Evolutionary conservation across 176 grass and related monocot genomes (phyloP).

Genomic region (Juncus inflexus): DNA sequence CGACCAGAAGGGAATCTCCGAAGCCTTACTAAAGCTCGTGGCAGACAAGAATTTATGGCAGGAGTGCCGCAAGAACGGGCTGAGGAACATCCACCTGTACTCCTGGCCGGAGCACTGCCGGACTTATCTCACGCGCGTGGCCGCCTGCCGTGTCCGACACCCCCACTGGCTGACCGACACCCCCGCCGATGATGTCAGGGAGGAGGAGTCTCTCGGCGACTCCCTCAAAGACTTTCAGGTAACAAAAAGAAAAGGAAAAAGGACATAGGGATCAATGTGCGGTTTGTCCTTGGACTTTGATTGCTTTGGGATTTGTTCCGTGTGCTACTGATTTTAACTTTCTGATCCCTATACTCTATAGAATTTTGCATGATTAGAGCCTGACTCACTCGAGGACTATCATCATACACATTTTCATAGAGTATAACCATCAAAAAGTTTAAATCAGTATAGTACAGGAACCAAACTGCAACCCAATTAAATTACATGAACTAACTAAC

Average conservation of each 20-base stretch:
- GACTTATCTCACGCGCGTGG: conserved; percentile 79
- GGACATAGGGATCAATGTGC: too few species aligned
- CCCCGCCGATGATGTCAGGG: conserved; percentile 43
- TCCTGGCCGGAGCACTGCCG: conserved; percentile 98
- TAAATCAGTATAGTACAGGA: too few species aligned
- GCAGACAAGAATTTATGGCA: conserved; percentile 91
- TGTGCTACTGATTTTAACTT: too few species aligned
- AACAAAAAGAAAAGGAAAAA: neutral
- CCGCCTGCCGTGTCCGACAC: conserved; percentile 77
- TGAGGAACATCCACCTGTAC: conserved; percentile 91
- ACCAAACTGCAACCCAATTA: too few species aligned
- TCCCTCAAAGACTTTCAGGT: conserved; percentile 75
- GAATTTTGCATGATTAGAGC: too few species aligned
- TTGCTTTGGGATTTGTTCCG: too few species aligned
- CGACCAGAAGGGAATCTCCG: conserved; percentile 74
- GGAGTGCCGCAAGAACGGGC: conserved; percentile 82
- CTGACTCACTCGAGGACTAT: too few species aligned
- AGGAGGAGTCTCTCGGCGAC: conserved; percentile 63
- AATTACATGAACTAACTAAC: too few species aligned
- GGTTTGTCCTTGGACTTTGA: too few species aligned
- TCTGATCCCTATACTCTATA: too few species aligned
- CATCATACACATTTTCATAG: too few species aligned
- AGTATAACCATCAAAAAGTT: too few species aligned
- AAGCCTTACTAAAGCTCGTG: conserved; percentile 81
- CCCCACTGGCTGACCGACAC: conserved; percentile 83